Base-by-base conservation (phyloP, 2,329 filamentous ascomycete genomes). In the Drechslerella stenobrocha region DNA sequence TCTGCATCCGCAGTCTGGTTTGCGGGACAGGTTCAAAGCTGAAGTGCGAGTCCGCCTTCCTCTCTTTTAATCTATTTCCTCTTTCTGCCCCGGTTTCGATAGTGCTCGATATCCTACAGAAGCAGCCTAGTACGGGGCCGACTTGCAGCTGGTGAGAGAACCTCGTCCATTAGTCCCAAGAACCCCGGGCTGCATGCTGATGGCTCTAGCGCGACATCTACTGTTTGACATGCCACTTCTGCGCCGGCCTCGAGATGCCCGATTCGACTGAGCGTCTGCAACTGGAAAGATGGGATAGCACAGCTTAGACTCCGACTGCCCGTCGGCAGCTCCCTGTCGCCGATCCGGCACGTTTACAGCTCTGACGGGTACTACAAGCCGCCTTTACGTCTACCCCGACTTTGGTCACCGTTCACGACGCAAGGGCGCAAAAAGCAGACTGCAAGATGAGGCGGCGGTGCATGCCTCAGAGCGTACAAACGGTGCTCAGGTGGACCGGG, bases 191-290 rank as follows among this genome's bases (percentile, higher is more conserved):
- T 67, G 55, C 55, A 60, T 40, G 23, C 35, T 20, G 52, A 28
- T 30, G 20, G 18, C 22, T 47, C 11, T 24, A 26, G 2, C 6
- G 11, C 30, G 18, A 28, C 18, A 15, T 24, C 30, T 20, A 28
- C 34, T 50, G 37, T 52, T 52, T 45, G 37, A 50, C 56, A 52
- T 52, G 55, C 57, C 48, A 53, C 50, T 30, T 60, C 34, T 51
- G 55, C 45, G 50, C 44, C 56, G 28, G 63, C 63, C 24, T 67
- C 42, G 50, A 67, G 55, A 59, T 67, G 26, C 63, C 63, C 11
- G 18, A 60, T 60, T 67, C 63, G 55, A 66, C 4, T 5, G 6
- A 8, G 13, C n/a, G 22, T 22, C 20, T 18, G 34, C 24, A 18
- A 13, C 6, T 35, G 46, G 46, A 40, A 52, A 60, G 50, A 60